Evolutionary conservation across 352 stramenopile species (phyloP), one percentile per base, ranked within the genome.

Genomic region (Pythium coloratum): DNA sequence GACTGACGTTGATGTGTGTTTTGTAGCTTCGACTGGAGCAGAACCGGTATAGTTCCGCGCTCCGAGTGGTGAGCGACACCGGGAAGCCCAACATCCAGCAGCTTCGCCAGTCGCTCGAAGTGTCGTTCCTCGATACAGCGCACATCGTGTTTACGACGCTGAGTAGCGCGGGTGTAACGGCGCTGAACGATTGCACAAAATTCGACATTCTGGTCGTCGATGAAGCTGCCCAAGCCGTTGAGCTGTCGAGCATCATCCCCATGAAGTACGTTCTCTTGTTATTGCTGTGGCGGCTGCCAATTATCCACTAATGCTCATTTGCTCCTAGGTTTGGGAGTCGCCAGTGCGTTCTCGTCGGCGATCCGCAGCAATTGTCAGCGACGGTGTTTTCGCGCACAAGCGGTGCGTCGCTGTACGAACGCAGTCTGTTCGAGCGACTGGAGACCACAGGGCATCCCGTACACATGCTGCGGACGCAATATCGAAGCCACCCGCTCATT

Each of bases 71-170:
- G 6, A 82, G 76, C 32, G 80, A 92, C 33, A 85, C 80, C 50
- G 84, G 85, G 8, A 91, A 89, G 62, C 74, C 83, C 1, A 85
- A 67, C 46, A 53, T 53, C 13, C 81, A 89, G 50, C 76, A 79
- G 32, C 89, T 86, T 20, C 85, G 88, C 1, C 86, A 96, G 59
- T 91, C 81, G 2, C 72, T 96, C 6, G 88, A 96, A 65, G 86
- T 91, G 26, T 95, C 86, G 3, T 93, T 96, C 56, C 69, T 96
- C 24, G 91, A 97, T 69, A 95, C 86, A 40, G 91, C 91, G 9
- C 90, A 98, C 47, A 92, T 98, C 47, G 87, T 97, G 2, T 98
- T 98, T 51, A 97, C 90, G 13, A 98, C 92, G 2, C 75, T 98
- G 12, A 97, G 90, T 66, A 96, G 88, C 57, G 90, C 88, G 9